Conservation (phyloP, 345 rosid species). For the Eucalyptus pauciflora region DNA sequence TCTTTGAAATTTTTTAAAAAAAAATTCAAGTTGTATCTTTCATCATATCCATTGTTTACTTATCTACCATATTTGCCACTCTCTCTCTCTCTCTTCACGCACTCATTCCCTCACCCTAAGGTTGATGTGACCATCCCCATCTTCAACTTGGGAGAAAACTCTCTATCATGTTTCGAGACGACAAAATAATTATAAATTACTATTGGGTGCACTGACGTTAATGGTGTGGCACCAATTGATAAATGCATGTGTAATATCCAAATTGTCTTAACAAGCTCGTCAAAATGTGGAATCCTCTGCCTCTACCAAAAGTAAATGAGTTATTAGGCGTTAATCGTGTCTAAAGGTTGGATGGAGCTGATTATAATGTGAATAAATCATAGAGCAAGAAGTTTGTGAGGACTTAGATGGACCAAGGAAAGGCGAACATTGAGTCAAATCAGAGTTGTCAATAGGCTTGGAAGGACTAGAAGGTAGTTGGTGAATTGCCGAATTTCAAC, state of each 20-base stretch:
- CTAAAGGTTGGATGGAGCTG: background rate
- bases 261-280: background rate
- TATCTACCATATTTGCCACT: background rate
- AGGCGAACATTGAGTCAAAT: background rate
- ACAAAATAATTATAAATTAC: background rate
- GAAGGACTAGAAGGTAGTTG: background rate
- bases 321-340: background rate
- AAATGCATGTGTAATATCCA: background rate
- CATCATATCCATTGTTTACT: background rate
- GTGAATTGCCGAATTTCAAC: background rate
- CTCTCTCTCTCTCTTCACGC: background rate
- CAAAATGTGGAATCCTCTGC: background rate
- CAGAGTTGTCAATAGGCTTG: background rate
- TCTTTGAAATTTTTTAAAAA: background rate
- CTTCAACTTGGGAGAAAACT: background rate
- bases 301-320: background rate
- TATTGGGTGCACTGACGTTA: accelerated
- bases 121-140: background rate
- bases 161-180: background rate
- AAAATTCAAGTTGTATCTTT: background rate
- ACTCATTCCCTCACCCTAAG: background rate
- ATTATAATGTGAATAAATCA: background rate
- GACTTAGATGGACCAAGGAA: background rate
- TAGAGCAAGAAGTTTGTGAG: background rate
- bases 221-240: accelerated